Conservation (phyloP, 1,284 basidiomycete species). For the Vanrija sp. region DNA sequence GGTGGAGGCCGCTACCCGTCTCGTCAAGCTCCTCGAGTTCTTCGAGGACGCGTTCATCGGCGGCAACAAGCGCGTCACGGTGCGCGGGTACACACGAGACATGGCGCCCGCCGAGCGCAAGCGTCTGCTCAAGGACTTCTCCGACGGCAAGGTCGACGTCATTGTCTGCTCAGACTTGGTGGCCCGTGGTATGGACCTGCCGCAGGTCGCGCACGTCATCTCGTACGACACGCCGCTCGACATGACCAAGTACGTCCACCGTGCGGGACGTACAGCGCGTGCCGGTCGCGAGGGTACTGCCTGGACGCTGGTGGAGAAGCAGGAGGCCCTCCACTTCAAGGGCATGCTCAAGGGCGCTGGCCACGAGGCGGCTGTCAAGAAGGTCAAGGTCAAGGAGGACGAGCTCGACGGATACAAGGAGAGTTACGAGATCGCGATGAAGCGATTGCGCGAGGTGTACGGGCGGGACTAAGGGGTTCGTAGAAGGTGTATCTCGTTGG, state of each 20-base stretch:
- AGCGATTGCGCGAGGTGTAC: slow-evolving; percentile 26
- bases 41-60: slow-evolving; percentile 61
- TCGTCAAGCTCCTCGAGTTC: slow-evolving; percentile 76
- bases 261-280: slow-evolving; percentile 89
- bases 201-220: slow-evolving; percentile 83
- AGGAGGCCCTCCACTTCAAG: slow-evolving; percentile 92
- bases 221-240: slow-evolving; percentile 95
- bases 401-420: slow-evolving; percentile 59
- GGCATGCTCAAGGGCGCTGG: slow-evolving; percentile 70
- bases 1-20: slow-evolving; percentile 78
- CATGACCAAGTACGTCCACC: slow-evolving; percentile 95
- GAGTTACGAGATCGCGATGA: slow-evolving; percentile 58
- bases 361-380: slow-evolving; percentile 68
- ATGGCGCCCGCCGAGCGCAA: slow-evolving; percentile 70
- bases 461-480: slow-evolving; percentile 13
- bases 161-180: slow-evolving; percentile 95
- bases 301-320: slow-evolving; percentile 93
- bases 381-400: slow-evolving; percentile 63
- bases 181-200: slow-evolving; percentile 94
- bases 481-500: neutral
- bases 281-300: slow-evolving; percentile 81
- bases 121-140: slow-evolving; percentile 73
- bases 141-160: slow-evolving; percentile 76
- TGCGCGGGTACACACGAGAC: slow-evolving; percentile 81
- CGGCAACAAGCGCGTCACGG: slow-evolving; percentile 48